Conservation (phyloP, 495 filamentous ascomycete genomes). For the Trypethelium eluteriae region DNA sequence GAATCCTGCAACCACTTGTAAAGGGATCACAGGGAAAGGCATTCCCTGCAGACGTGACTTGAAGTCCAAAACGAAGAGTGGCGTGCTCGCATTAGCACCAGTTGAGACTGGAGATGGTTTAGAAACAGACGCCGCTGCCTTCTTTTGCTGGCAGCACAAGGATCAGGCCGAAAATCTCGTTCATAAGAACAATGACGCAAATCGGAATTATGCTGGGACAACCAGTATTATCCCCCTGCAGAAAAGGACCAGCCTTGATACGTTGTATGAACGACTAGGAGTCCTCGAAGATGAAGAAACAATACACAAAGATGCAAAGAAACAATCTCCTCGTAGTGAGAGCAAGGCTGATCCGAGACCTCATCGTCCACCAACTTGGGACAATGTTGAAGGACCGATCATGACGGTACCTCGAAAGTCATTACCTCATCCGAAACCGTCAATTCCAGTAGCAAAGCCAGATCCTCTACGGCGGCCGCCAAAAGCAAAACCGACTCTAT, state of each 20-base stretch:
- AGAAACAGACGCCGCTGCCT: slow-evolving; percentile 42
- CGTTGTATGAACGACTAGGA: slow-evolving; percentile 68
- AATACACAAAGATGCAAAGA: slow-evolving; percentile 22
- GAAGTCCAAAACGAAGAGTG: slow-evolving; percentile 35
- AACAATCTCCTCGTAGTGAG: slow-evolving; percentile 23
- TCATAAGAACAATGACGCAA: slow-evolving; percentile 16
- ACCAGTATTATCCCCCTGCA: slow-evolving; percentile 39
- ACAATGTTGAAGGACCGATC: slow-evolving; percentile 36
- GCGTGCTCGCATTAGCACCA: slow-evolving; percentile 36
- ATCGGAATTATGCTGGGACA: slow-evolving; percentile 11
- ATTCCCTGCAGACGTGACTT: slow-evolving; percentile 69
- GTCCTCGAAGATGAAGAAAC: slow-evolving; percentile 53
- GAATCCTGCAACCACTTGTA: slow-evolving; percentile 77
- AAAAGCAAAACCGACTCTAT: slow-evolving; percentile 26
- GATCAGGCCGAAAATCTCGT: slow-evolving; percentile 58
- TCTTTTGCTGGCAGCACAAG: slow-evolving; percentile 92
- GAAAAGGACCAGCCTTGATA: slow-evolving; percentile 70
- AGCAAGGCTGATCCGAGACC: slow-evolving; percentile 14
- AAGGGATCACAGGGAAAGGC: slow-evolving; percentile 71
- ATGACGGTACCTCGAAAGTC: slow-evolving; percentile 31
- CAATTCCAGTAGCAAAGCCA: slow-evolving; percentile 9
- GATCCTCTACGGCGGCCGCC: slow-evolving; percentile 18
- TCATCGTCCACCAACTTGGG: slow-evolving; percentile 31
- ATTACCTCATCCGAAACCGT: slow-evolving; percentile 9
- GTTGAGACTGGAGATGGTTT: slow-evolving; percentile 35